Base-by-base conservation (phyloP, 148 eudicot species). In the Hydrangea macrophylla region DNA sequence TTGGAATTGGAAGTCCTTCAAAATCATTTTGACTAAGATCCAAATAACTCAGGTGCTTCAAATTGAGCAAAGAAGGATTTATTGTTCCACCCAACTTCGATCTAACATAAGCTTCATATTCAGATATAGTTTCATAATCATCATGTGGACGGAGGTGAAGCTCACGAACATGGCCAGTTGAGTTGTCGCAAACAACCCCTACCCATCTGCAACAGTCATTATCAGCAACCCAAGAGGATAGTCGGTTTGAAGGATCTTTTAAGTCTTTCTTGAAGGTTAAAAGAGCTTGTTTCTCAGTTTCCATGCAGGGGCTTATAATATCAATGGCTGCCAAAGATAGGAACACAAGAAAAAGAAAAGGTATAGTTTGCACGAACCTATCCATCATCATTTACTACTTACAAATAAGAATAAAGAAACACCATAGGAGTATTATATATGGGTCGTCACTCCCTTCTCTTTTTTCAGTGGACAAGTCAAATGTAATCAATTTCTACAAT, bases 101-200 rank as follows among this genome's bases (percentile, higher is more conserved):
- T 7, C 24, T 54, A 27, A 5, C 3, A 8, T 54, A 23, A 23
- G 10, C 28, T 54, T 23, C 9, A 23, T 22, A 24, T 23, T 54
- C 57, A 54, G 57, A 10, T 6, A 1, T 5, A 23, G 27, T 23
- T 23, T 5, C 10, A 23, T 24, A 23, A 54, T 23, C 28, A 23
- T 7, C 0, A 22, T 23, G 24, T 9, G 58, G 27, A 55, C 10
- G 58, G 9, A 55, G 58, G 30, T 24, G 58, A 15, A 58, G 72
- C 44, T 57, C 36, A 10, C 2, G 13, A 25, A 69, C 72, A 58
- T 58, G 48, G 37, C 63, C 63, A 0, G 72, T 68, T 2, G 17
- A 25, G 26, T 68, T 39, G 64, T 25, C n/a, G 55, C 72, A 69
- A 5, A 58, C 37, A 6, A 69, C 63, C 9, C 72, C 72, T 33